Evolutionary conservation across 345 rosid genomes (phyloP), one percentile per base, ranked within the genome.

Genomic region (Cochlearia excelsa): DNA sequence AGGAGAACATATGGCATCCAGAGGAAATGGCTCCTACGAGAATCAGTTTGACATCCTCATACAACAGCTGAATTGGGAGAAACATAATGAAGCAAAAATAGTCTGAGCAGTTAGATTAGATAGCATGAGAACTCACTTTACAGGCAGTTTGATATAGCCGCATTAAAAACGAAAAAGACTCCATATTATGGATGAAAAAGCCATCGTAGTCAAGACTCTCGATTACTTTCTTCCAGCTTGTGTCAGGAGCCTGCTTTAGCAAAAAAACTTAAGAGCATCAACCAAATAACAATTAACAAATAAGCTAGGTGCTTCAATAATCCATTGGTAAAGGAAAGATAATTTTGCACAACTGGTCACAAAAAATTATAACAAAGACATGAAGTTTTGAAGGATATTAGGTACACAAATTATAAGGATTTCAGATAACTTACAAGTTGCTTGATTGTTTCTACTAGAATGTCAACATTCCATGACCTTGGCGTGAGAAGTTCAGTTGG

Each of bases 131-230:
- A 45, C 57, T 74, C 77, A 92, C 98, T 89, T 79, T 84, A 74
- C 86, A 89, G 11, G 99, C 91, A 62, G 71, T 72, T 68, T 75
- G 77, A 73, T 83, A 93, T 28, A 80, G 60, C 57, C 89, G 82
- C 95, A 86, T 89, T 50, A 93, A 80, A 63, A 93, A 81, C 34
- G 81, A 68, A 69, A 93, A 87, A 9, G 94, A 92, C 40, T 90
- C 94, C 74, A 87, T 88, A 44, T 74, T 79, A 51, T 94, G 95
- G 73, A 87, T 69, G 68, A 70, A 76, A 74, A 93, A 93, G 31
- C 94, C 97, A 53, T 84, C 95, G 38, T 92, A 80, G 78, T 92
- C 98, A 60, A 92, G 78, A 57, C 78, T 77, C 70, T 88, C 97
- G 61, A 86, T 66, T 49, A 88, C 97, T 61, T 69, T 67, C 45